phyloP scores from a whole-genome alignment of 2,329 filamentous ascomycete genomes.

The Chaetoscypha palmicola region DNA sequence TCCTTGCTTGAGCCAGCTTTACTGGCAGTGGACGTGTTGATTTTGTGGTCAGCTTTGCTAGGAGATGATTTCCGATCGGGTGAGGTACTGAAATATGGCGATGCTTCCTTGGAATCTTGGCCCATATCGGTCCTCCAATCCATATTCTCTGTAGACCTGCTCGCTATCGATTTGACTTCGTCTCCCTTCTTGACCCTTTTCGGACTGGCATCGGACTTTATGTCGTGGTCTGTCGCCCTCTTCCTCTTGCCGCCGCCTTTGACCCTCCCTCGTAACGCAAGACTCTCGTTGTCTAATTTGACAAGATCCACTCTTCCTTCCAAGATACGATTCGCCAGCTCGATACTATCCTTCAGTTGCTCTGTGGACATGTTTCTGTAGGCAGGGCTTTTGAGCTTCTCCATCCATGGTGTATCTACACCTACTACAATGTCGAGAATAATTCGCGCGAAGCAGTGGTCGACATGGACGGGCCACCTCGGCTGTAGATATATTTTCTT shows the following conservation, averaged over 20 bases:
- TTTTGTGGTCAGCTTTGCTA: not conserved
- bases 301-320: slow-evolving; percentile 33
- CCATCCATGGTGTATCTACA: slow-evolving; percentile 35
- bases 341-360: slow-evolving; percentile 34
- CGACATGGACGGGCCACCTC: slow-evolving; percentile 37
- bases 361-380: slow-evolving; percentile 36
- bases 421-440: slow-evolving; percentile 37
- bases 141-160: not conserved
- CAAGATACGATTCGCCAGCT: slow-evolving; percentile 33
- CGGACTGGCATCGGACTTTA: not conserved
- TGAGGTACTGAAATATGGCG: not conserved
- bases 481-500: slow-evolving; percentile 29
- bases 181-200: not conserved
- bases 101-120: not conserved
- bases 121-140: no score
- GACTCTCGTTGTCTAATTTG: slow-evolving; percentile 35
- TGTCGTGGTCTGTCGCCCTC: not conserved
- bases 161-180: not conserved
- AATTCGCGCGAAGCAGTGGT: slow-evolving; percentile 40
- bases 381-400: slow-evolving; percentile 36
- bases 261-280: slow-evolving; percentile 30
- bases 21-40: not conserved
- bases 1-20: not conserved
- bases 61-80: not conserved
- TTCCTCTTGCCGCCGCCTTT: slow-evolving; percentile 4